Percentiles rank a stretch among this genome's conserved stretches.
Conservation (phyloP, 441 rosid species). For the Adansonia grandidieri region DNA sequence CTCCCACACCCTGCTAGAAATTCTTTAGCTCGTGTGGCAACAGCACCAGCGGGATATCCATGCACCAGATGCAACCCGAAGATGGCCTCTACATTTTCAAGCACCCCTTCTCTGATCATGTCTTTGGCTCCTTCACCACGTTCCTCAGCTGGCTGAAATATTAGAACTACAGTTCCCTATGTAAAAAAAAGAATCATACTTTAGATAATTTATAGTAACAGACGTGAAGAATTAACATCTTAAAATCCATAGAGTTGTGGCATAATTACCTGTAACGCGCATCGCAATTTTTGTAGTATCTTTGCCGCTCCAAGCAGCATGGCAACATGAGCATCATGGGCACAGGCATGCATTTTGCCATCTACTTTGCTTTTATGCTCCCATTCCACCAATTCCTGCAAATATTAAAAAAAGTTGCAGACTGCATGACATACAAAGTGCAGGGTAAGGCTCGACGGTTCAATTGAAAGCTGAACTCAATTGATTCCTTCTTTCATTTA, state of each 20-base stretch:
- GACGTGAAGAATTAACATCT: background rate
- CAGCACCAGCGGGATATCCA: conserved; percentile 45
- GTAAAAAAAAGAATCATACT: background rate
- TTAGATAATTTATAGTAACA: background rate
- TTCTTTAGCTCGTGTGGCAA: conserved; percentile 51
- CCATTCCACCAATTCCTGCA: conserved; percentile 67
- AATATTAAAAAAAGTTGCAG: background rate
- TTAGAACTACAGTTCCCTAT: conserved; percentile 61
- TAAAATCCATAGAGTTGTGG: background rate
- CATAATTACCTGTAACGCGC: conserved; percentile 41
- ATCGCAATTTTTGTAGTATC: conserved; percentile 46
- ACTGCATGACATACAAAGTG: too few species aligned
- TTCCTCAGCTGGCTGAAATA: conserved; percentile 76
- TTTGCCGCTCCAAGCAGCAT: conserved; percentile 80
- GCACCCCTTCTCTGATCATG: conserved; percentile 56
- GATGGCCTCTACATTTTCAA: conserved; percentile 58
- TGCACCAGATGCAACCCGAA: conserved; percentile 60
- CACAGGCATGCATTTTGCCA: conserved; percentile 78
- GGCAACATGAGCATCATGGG: conserved; percentile 65
- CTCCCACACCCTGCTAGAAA: conserved; percentile 70
- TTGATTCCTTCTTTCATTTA: background rate
- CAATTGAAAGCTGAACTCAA: background rate
- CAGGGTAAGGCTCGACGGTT: background rate
- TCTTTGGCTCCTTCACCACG: conserved; percentile 56
- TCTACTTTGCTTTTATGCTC: conserved; percentile 62